Conservation (phyloP, 1,284 basidiomycete genomes). For the Austropuccinia psidii region DNA sequence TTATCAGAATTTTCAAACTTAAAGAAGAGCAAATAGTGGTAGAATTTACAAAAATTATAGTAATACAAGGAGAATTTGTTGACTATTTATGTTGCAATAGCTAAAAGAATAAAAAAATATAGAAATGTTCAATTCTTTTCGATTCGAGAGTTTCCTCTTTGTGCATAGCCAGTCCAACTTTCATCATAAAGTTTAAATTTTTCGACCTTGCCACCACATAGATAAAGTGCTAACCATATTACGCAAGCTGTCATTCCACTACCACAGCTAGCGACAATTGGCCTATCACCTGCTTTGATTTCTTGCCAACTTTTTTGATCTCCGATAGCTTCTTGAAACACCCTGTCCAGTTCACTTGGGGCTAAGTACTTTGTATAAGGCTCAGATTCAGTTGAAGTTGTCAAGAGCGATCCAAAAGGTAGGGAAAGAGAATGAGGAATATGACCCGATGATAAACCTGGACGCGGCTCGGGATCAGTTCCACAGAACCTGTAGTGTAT, state of each 20-base stretch:
- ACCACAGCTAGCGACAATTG: conserved; percentile 46
- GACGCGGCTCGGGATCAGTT: conserved; percentile 76
- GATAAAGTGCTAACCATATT: conserved; percentile 75
- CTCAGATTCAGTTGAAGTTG: conserved; percentile 43
- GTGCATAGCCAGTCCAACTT: conserved; percentile 40
- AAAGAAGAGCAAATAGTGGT: too few relatives aligned
- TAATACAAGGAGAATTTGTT: too few relatives aligned
- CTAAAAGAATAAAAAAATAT: too few relatives aligned
- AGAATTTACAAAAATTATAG: too few relatives aligned
- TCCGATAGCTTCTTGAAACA: conserved; percentile 60
- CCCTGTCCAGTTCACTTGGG: conserved; percentile 55
- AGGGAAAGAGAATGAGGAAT: conserved; percentile 79
- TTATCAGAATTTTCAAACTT: too few relatives aligned
- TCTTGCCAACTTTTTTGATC: conserved; percentile 43
- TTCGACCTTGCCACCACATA: conserved; percentile 55
- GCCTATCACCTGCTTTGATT: conserved; percentile 39
- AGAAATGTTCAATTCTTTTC: neutral
- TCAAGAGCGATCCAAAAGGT: conserved; percentile 72
- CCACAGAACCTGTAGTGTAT: conserved; percentile 52
- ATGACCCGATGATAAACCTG: conserved; percentile 80
- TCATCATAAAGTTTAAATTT: conserved; percentile 51
- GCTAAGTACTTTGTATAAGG: conserved; percentile 61
- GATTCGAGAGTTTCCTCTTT: neutral
- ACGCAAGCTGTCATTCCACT: conserved; percentile 90
- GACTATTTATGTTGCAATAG: too few relatives aligned